Evolutionary conservation across 139 green algal species (phyloP), one percentile per base, ranked within the genome.

Genomic region (Trebouxia sp.): DNA sequence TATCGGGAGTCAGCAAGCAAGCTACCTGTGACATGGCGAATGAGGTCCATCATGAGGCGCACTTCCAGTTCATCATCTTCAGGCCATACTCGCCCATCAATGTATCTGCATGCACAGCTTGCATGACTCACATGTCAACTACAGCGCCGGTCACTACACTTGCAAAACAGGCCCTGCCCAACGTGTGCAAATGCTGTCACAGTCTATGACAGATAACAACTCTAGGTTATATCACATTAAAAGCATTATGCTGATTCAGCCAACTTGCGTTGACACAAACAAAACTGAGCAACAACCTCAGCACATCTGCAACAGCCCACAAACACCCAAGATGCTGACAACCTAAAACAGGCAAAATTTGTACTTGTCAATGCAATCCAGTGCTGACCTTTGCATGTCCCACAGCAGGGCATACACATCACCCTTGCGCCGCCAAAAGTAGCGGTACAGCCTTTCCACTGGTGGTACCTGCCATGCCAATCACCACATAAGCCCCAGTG

Each of bases 21-120:
- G n/a, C 42, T 32, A 58, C 77, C 77, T 39, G 83, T 87, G 43
- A 85, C 79, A 75, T 87, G 83, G 65, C 78, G 51, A 28, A 87
- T 79, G 5, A 87, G 39, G 26, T 74, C 65, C 48, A 87, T 77
- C 41, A 87, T 53, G 42, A 87, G 50, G 26, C 58, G 82, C 15
- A 87, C 83, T 26, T 85, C 58, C 56, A 78, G 26, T 47, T 80
- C 48, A 47, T 87, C 83, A 26, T 78, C 39, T 32, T 78, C 53
- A 9, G 79, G 83, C 83, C 83, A 87, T 12, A 87, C 47, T 37
- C 79, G 30, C 17, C 82, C 77, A 58, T 82, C 77, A 42, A 82
- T 65, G 41, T 76, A 75, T 41, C 77, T 75, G 77, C 58, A 37
- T 50, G 24, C 38, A 20, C 6, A 48, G 38, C n/a, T n/a, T n/a